phyloP scores from a whole-genome alignment of 2,329 filamentous ascomycete species.

The Phialophora expanda region DNA sequence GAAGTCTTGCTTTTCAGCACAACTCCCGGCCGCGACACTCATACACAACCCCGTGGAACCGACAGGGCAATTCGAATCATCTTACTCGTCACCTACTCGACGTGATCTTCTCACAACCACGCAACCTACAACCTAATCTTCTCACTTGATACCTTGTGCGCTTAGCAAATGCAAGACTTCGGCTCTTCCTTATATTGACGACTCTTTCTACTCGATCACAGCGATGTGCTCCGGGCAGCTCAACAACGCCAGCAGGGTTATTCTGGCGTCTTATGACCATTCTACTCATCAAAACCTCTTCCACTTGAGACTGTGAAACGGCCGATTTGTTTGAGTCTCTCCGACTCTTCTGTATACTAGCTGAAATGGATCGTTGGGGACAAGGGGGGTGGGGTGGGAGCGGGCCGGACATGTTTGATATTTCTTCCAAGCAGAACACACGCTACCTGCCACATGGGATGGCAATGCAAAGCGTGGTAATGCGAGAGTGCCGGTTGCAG shows the following conservation, averaged over 20 bases:
- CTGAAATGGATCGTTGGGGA: conserved; percentile 10
- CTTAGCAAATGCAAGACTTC: conserved; percentile 35
- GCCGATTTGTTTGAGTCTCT: conserved; percentile 14
- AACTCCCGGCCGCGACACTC: conserved; percentile 6
- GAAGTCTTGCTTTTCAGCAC: conserved; percentile 20
- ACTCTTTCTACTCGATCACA: conserved; percentile 16
- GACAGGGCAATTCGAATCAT: background rate
- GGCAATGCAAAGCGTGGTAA: background rate
- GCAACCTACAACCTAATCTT: conserved; percentile 29
- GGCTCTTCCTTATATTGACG: conserved; percentile 20
- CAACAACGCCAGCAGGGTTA: conserved; percentile 14
- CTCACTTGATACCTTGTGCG: conserved; percentile 37
- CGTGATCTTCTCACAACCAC: conserved; percentile 27
- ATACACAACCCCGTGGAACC: background rate
- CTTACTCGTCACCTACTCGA: conserved; percentile 7
- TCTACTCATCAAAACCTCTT: conserved; percentile 15
- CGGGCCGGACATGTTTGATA: background rate
- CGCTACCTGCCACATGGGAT: background rate
- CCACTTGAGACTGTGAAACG: conserved; percentile 13
- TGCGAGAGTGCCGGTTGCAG: background rate
- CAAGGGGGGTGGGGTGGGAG: background rate
- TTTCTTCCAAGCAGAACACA: conserved; percentile 3
- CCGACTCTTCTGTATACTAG: conserved; percentile 16
- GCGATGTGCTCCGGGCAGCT: conserved; percentile 3
- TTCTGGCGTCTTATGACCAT: conserved; percentile 14